Evolutionary conservation across 2,329 filamentous ascomycete species (phyloP), one percentile per base, ranked within the genome.

Genomic region (Zymoseptoria pseudotritici): DNA sequence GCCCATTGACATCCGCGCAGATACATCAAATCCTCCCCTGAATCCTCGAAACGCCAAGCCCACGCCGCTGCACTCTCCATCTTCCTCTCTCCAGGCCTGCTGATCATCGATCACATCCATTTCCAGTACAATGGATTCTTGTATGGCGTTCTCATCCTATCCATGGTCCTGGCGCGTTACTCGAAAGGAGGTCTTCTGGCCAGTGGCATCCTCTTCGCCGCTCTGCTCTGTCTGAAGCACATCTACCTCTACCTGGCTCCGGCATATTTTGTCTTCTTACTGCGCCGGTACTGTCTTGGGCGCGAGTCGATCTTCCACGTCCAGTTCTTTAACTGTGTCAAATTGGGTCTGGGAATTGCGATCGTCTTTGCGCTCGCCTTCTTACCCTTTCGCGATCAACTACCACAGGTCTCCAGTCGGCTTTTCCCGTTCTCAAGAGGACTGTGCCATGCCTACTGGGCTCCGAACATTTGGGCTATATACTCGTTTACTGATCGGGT

Each of bases 51-150:
- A 71, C 86, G 85, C 52, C 86, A 90, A 54, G 88, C 91, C 10
- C 91, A 97, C 71, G 90, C 89, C 22, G 90, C 89, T 53, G 91
- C 92, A 22, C 81, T 97, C 58, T 97, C 93, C 0, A 86, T 99
- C 61, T 79, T 97, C 3, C 83, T 97, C 11, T 97, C 92, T 0
- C 94, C 94, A 0, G 94, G 93, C 1, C 83, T 99, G 42, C 81
- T 99, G 61, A 95, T 99, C 72, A 97, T 99, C 74, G 94, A 99
- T 72, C 94, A 99, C 74, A 93, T 97, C 65, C 92, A 97, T 75
- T 99, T 99, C 75, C 94, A 99, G 79, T 99, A 99, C 79, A 99
- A 99, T 78, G 93, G 94, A 50, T 91, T 92, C 76, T 85, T 99
- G 76, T 99, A 97, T 73, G 94, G 94, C 46, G 79, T 97, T 51